phyloP scores from a whole-genome alignment of 352 stramenopile species.

The Pythium pyrilobum region DNA sequence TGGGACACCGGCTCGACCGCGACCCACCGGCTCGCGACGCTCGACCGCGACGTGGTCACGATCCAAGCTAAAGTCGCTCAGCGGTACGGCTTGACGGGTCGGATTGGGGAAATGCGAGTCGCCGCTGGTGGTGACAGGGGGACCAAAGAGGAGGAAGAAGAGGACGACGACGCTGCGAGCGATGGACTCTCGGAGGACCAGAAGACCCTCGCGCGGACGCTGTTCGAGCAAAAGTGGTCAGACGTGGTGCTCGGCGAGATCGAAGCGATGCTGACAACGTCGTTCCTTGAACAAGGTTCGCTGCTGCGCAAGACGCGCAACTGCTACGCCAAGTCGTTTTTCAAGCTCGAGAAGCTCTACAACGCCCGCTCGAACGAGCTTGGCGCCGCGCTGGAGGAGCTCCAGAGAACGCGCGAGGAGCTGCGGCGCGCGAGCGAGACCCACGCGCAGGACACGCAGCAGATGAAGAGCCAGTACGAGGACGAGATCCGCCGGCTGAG shows the following conservation, averaged over 20 bases:
- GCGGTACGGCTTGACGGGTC: neutral
- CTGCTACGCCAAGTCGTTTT: conserved; percentile 78
- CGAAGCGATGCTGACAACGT: conserved; percentile 81
- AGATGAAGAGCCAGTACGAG: conserved; percentile 44
- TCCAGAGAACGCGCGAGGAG: conserved; percentile 33
- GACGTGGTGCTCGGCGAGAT: conserved; percentile 85
- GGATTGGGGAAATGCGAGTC: too few species aligned
- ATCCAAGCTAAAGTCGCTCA: conserved; percentile 40
- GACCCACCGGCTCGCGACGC: conserved; percentile 43
- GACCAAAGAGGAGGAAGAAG: too few species aligned
- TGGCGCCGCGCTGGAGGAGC: conserved; percentile 23
- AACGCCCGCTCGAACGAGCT: conserved; percentile 32
- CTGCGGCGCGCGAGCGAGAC: conserved; percentile 25
- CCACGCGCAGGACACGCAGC: conserved; percentile 34
- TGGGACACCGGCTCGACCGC: conserved; percentile 31
- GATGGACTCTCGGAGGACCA: conserved; percentile 8
- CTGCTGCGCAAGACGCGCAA: conserved; percentile 74
- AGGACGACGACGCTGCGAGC: neutral
- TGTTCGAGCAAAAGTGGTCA: conserved; percentile 91
- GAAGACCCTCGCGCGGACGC: conserved; percentile 44
- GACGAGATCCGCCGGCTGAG: conserved; percentile 44
- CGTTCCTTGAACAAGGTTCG: conserved; percentile 86
- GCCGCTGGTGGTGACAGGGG: neutral
- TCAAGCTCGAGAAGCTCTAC: conserved; percentile 56
- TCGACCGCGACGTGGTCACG: conserved; percentile 65